Percentiles rank a stretch among this genome's conserved stretches.
These are phyloP conservation scores for Aspergillus fumigatus DNA, from an alignment of 2,329 filamentous ascomycete species.

Conservation along the genomic window DNA sequence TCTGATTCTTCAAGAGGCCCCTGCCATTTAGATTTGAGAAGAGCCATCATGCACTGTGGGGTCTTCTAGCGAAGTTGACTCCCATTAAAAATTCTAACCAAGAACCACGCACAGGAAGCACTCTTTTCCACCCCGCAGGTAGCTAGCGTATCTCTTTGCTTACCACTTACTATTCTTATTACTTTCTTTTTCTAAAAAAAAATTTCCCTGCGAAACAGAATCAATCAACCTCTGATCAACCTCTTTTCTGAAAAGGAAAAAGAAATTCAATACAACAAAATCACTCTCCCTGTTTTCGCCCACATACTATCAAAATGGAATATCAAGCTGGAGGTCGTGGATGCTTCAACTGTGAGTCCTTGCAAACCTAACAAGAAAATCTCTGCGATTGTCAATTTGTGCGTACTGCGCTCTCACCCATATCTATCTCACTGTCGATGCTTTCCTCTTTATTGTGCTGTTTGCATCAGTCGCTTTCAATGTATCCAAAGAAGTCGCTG, in stretches of 20 bases:
- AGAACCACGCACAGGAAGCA: not conserved
- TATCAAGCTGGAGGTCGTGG: conserved; percentile 47
- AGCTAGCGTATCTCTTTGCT: not conserved
- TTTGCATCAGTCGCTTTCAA: not conserved
- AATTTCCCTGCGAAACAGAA: not conserved
- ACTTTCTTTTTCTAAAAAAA: not conserved
- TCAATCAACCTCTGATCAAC: not conserved
- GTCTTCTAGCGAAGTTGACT: conserved; percentile 14
- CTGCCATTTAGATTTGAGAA: not conserved
- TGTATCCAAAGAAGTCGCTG: not conserved
- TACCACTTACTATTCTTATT: not conserved
- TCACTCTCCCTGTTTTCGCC: not conserved
- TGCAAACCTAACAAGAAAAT: not conserved
- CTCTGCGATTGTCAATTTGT: conserved; percentile 3
- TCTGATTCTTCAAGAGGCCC: not conserved
- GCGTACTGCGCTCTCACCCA: conserved; percentile 1
- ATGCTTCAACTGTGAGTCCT: conserved; percentile 56
- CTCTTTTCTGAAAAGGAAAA: not conserved
- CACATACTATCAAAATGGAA: conserved; percentile 41
- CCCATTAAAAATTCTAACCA: conserved; percentile 4
- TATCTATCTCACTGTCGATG: not conserved
- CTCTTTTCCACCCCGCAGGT: conserved; percentile 7
- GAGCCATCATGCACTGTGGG: conserved; percentile 5
- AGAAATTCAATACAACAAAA: not conserved
- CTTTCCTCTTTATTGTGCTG: not conserved